Evolutionary conservation across 257 asterid species (phyloP).

Genomic region (Ilex asprella): DNA sequence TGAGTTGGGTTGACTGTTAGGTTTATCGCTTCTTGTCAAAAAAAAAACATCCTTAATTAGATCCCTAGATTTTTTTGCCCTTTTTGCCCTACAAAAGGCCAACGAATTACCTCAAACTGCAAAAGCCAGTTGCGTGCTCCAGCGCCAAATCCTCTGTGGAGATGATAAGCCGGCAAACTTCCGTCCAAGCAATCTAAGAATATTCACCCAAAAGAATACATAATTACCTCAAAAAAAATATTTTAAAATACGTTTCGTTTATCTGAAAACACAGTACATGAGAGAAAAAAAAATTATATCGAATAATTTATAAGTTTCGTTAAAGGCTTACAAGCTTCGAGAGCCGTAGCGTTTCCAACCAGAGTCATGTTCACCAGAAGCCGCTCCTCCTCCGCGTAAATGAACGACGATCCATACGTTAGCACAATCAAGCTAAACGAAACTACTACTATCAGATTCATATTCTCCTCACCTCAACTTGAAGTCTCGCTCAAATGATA

Average conservation of each 20-base stretch:
- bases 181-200: slow-evolving; percentile 91
- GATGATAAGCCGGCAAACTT: slow-evolving; percentile 87
- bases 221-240: too few relatives aligned
- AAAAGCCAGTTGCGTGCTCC: slow-evolving; percentile 83
- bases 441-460: slow-evolving; percentile 18
- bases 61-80: slow-evolving; percentile 9
- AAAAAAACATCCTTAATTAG: too few relatives aligned
- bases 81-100: slow-evolving; percentile 15
- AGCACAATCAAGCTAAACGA: slow-evolving; percentile 27
- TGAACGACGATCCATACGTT: slow-evolving; percentile 34
- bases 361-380: slow-evolving; percentile 54
- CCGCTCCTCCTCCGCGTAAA: slow-evolving; percentile 26
- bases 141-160: slow-evolving; percentile 82
- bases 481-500: too few relatives aligned
- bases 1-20: too few relatives aligned
- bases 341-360: slow-evolving; percentile 48
- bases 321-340: slow-evolving; percentile 49
- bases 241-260: too few relatives aligned
- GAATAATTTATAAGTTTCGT: too few relatives aligned
- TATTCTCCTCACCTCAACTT: background rate
- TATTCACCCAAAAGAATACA: background rate
- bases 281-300: too few relatives aligned
- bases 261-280: too few relatives aligned
- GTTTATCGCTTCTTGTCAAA: too few relatives aligned
- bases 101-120: slow-evolving; percentile 77